These are phyloP conservation scores for Termitomyces sp. DNA, from an alignment of 768 basidiomycete genomes.

Conservation along the genomic window DNA sequence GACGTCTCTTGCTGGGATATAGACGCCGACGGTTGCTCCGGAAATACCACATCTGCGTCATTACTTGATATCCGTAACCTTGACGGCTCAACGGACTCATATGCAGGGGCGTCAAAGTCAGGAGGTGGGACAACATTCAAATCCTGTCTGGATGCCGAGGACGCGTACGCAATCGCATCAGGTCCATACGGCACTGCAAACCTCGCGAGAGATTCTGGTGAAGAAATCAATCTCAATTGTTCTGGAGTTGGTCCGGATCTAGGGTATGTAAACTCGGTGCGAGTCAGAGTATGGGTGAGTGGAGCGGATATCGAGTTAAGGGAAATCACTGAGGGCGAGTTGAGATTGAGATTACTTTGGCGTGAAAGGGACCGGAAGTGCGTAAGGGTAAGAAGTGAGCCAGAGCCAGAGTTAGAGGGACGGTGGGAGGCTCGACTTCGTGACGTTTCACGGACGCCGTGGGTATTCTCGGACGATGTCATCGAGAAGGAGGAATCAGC, in stretches of 20 bases:
- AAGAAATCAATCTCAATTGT: slow-evolving; percentile 66
- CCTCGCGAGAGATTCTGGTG: slow-evolving; percentile 57
- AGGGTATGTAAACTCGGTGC: slow-evolving; percentile 71
- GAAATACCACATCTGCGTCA: slow-evolving; percentile 13
- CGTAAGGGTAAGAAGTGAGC: slow-evolving; percentile 36
- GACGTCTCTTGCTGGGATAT: not conserved
- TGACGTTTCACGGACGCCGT: slow-evolving; percentile 20
- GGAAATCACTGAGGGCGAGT: slow-evolving; percentile 68
- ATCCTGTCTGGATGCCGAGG: slow-evolving; percentile 42
- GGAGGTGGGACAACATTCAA: slow-evolving; percentile 45
- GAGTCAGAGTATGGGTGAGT: slow-evolving; percentile 66
- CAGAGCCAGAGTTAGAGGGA: slow-evolving; percentile 28
- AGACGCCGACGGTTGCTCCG: slow-evolving; percentile 1
- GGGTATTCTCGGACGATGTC: slow-evolving; percentile 18
- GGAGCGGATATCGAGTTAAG: slow-evolving; percentile 74
- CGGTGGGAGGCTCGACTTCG: slow-evolving; percentile 25
- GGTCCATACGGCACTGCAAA: slow-evolving; percentile 78
- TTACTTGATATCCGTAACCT: slow-evolving; percentile 24
- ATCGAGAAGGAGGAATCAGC: slow-evolving; percentile 27
- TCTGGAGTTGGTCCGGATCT: slow-evolving; percentile 59
- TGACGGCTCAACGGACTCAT: slow-evolving; percentile 22
- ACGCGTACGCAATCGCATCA: slow-evolving; percentile 65
- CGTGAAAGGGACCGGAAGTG: slow-evolving; percentile 49
- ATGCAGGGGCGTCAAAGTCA: slow-evolving; percentile 40
- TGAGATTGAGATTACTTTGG: slow-evolving; percentile 45